Evolutionary conservation across 2,329 filamentous ascomycete genomes (phyloP), one percentile per base, ranked within the genome.

Genomic region (Monosporascus sp.): DNA sequence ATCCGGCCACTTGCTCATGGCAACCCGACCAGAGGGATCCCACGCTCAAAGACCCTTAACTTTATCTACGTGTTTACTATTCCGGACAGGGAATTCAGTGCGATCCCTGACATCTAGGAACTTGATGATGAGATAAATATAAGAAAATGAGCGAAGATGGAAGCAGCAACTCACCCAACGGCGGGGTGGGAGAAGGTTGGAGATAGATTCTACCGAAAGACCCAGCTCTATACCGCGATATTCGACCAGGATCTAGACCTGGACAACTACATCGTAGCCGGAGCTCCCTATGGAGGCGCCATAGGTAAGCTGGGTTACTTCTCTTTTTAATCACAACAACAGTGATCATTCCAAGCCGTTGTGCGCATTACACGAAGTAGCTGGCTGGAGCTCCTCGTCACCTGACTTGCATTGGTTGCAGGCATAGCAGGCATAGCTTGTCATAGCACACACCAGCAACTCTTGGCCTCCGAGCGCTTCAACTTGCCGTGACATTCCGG

Each of bases 151-250:
- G 61, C 54, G 44, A 71, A 59, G 49, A 84, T 85, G 82, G 82
- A 84, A 64, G 72, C 43, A 46, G 43, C 75, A 59, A 73, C 79
- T 66, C 79, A 82, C 72, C 80, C 92, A 66, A 90, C 90, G 64
- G 88, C 90, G 65, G 90, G 93, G 72, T 99, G 94, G 94, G 91
- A 96, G 78, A 88, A 84, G 72, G 85, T 97, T 61, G 94, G 91
- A 68, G 89, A 95, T 73, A 87, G 85, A 66, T 97, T 95, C 79
- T 99, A 97, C 76, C 90, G 93, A 71, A 97, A 96, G 77, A 86
- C 90, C 53, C 89, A 93, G 72, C 84, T 96, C 56, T 99, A 97
- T 78, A 92, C 91, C 56, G 88, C 86, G 61, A 83, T 97, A 60
- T 99, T 97, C 71, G 91, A 96, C 73, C 84, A 89, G 68, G 91